Percentiles rank a stretch among this genome's conserved stretches.
Conservation (phyloP, 192 early-diverging fungal genomes). For the Spizellomyces sp. region DNA sequence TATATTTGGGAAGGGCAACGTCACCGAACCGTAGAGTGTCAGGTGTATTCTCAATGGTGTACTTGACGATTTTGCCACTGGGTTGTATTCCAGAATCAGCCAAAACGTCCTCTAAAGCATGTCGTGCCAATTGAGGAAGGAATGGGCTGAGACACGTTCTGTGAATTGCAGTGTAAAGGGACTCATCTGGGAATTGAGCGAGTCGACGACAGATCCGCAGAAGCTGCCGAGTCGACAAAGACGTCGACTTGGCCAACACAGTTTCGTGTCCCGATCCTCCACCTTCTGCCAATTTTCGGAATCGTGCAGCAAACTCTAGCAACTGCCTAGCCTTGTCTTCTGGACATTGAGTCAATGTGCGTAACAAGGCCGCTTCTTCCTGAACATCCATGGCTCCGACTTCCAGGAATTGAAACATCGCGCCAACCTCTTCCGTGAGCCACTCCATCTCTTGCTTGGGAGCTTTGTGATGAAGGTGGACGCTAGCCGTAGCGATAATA, state of each 20-base stretch:
- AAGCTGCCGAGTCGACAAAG: constrained; percentile 73
- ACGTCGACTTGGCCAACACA: constrained; percentile 51
- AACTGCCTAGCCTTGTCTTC: constrained; percentile 14
- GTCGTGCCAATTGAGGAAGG: constrained; percentile 66
- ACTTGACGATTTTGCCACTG: background rate
- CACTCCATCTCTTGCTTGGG: constrained; percentile 57
- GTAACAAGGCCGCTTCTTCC: constrained; percentile 42
- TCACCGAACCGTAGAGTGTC: constrained; percentile 23
- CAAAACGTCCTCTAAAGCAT: constrained; percentile 67
- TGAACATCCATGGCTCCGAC: constrained; percentile 55
- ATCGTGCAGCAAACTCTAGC: constrained; percentile 47
- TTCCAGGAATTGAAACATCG: constrained; percentile 73
- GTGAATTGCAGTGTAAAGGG: constrained; percentile 63
- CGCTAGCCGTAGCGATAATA: constrained; percentile 68
- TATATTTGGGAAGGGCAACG: constrained; percentile 21
- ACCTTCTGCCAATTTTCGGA: constrained; percentile 24
- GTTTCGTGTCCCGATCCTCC: constrained; percentile 47
- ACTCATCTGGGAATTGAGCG: constrained; percentile 63
- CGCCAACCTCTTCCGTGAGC: constrained; percentile 70
- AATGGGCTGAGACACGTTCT: constrained; percentile 72
- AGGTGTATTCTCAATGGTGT: constrained; percentile 6
- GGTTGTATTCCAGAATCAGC: constrained; percentile 52
- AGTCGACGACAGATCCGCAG: constrained; percentile 71
- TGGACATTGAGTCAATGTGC: constrained; percentile 19
- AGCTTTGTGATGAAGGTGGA: constrained; percentile 38